phyloP scores from a whole-genome alignment of 2,329 filamentous ascomycete genomes.

The Aspergillus alliaceus region DNA sequence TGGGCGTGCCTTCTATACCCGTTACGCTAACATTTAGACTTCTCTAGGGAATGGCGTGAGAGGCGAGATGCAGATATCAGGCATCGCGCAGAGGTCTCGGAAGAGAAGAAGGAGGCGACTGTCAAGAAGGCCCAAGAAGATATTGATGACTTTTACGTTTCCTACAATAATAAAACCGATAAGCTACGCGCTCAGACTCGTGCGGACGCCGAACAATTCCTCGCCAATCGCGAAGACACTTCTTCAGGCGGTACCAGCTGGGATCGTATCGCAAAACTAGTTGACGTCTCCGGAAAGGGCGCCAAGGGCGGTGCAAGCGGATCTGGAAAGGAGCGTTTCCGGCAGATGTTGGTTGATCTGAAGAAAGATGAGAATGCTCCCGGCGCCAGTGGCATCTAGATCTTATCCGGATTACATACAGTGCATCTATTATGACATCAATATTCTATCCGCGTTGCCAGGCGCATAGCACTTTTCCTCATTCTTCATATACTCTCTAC shows the following conservation, averaged over 20 bases:
- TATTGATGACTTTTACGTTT: slow-evolving; percentile 99
- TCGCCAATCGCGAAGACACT: slow-evolving; percentile 85
- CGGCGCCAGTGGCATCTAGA: slow-evolving; percentile 53
- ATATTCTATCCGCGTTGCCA: slow-evolving; percentile 1
- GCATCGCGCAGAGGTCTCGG: slow-evolving; percentile 81
- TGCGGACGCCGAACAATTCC: slow-evolving; percentile 90
- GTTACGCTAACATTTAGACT: background rate
- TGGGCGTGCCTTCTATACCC: background rate
- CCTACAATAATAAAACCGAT: slow-evolving; percentile 98
- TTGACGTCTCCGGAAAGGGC: slow-evolving; percentile 96
- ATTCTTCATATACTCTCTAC: slow-evolving; percentile 3
- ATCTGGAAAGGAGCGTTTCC: slow-evolving; percentile 94
- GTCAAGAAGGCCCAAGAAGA: slow-evolving; percentile 87
- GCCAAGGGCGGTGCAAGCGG: slow-evolving; percentile 80
- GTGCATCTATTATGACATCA: slow-evolving; percentile 10
- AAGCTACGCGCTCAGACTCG: slow-evolving; percentile 86
- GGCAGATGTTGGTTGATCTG: slow-evolving; percentile 81
- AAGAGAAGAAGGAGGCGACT: slow-evolving; percentile 78
- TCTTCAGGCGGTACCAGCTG: slow-evolving; percentile 94
- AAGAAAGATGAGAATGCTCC: slow-evolving; percentile 90
- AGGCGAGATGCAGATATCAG: slow-evolving; percentile 78
- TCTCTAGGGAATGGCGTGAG: slow-evolving; percentile 76
- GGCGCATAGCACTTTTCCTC: slow-evolving; percentile 6
- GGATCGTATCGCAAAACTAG: slow-evolving; percentile 96
- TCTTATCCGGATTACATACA: slow-evolving; percentile 8